Base-by-base conservation (phyloP, 202 grass and related monocot species). In the Sporobolus alterniflorus region DNA sequence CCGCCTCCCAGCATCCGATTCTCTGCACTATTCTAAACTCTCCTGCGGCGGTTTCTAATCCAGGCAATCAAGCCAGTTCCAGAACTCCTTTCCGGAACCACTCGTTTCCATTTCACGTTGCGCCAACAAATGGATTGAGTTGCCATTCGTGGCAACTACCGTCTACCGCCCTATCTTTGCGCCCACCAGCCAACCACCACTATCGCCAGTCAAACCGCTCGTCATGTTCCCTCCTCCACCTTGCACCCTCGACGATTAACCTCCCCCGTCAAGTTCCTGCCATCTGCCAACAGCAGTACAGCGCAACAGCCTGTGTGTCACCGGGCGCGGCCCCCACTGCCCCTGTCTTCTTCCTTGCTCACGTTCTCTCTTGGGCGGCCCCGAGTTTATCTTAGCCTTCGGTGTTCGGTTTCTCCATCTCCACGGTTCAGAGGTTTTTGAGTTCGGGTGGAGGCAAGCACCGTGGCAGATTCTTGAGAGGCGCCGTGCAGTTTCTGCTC, bases 311-410 rank as follows among this genome's bases (percentile, higher is more conserved):
- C 44, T 70, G 52, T 74, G 67, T 70, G n/a, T 64, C 64, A 11
- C 63, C 70, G 31, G 31, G 30, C n/a, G 60, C 33, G 67, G 54
- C 6, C 4, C 47, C 67, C 17, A 78, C 72, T 26, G 0, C 71
- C 3, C 32, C 72, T 71, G 64, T 77, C 72, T 41, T 82, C 22
- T 87, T 82, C 2, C 57, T 57, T 9, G 9, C 18, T 72, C 44
- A 43, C 75, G 21, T 67, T 32, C 26, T 56, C 56, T 39, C 34
- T 39, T 39, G n/a, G 26, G 55, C 44, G 69, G 14, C 8, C 44
- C 51, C 41, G 9, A 24, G 18, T 65, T 49, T 46, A 39, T 39
- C 36, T 8, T 8, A 4, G 36, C 6, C 36, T 39, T 39, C 36
- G 36, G n/a, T n/a, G n/a, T n/a, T n/a, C n/a, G n/a, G n/a, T n/a